Base-by-base conservation (phyloP, 2,329 filamentous ascomycete genomes). In the Madurella fahalii region DNA sequence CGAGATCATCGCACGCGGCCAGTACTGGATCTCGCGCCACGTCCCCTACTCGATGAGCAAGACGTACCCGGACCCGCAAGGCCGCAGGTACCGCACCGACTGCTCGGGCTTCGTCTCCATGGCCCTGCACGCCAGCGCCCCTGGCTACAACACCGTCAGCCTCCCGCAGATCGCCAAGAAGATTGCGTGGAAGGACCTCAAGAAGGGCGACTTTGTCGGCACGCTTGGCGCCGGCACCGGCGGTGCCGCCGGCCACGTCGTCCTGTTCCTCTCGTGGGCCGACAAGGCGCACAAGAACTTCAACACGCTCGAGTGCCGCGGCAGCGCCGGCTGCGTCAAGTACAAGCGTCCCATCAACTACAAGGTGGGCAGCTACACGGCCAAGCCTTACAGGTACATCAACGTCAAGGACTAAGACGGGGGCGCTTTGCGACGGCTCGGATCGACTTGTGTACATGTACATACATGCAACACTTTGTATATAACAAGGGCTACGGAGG, bases 81-180 rank as follows among this genome's bases (percentile, higher is more conserved):
- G 56, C 4, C 49, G 56, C 37, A 50, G 48, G 16, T 58, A 58
- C 50, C 56, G 56, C 42, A 58, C 56, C 52, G 56, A 58, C 44
- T 58, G 56, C 50, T 58, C 56, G 7, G 56, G 56, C 20, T 55
- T 58, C 12, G 56, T 58, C 3, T 56, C 53, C 5, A 58, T 58
- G 56, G 56, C 56, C 18, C 50, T 58, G 20, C 56, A 58, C 50
- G 43, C 56, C 37, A 32, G 9, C 9, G 42, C 56, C 9, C 56
- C 56, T 2, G 56, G 56, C 37, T 58, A 53, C 47, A 58, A 40
- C 49, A 58, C 56, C 15, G 56, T 58, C 32, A 53, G 37, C 39
- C 52, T 58, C 18, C 41, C 53, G 2, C 34, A 43, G 4, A 48
- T 58, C 16, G 49, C 53, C 39, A 50, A 31, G 39, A 8, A 46